A percentile compares a stretch with the other conserved stretches of the same genome.
phyloP scores from a whole-genome alignment of 2,329 filamentous ascomycete species.

The Aspergillus eucalypticola region DNA sequence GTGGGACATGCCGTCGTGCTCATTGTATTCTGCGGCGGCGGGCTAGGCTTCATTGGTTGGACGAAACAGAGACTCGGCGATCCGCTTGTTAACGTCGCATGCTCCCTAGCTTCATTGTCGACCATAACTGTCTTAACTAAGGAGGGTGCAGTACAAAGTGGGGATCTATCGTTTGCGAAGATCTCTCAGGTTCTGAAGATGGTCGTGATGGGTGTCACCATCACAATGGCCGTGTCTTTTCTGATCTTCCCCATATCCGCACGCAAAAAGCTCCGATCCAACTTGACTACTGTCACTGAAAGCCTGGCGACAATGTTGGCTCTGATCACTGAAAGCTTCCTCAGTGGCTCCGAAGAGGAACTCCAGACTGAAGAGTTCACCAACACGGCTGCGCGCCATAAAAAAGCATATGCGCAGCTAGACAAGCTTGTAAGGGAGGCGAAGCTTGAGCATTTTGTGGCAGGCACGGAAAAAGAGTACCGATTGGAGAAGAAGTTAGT shows the following conservation, averaged over 20 bases:
- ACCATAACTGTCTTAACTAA: conserved; percentile 90
- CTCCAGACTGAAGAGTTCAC: conserved; percentile 67
- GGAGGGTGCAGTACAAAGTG: conserved; percentile 81
- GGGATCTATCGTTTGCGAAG: conserved; percentile 78
- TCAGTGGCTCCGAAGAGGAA: conserved; percentile 79
- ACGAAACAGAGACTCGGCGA: conserved; percentile 77
- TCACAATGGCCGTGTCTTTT: conserved; percentile 73
- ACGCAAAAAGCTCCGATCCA: conserved; percentile 68
- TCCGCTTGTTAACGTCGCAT: conserved; percentile 79
- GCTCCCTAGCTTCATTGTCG: conserved; percentile 81
- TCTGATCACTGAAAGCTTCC: conserved; percentile 77
- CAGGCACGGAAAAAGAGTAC: conserved; percentile 78
- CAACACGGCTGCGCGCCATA: conserved; percentile 64
- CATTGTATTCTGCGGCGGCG: conserved; percentile 80
- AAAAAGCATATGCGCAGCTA: conserved; percentile 67
- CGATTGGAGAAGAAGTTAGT: conserved; percentile 76
- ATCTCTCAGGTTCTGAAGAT: conserved; percentile 81
- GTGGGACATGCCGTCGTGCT: conserved; percentile 79
- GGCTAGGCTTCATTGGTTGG: conserved; percentile 85
- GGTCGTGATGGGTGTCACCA: conserved; percentile 73
- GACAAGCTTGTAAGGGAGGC: conserved; percentile 79
- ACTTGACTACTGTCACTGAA: conserved; percentile 71
- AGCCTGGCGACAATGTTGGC: conserved; percentile 79
- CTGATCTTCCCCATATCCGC: conserved; percentile 78
- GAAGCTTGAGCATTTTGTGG: conserved; percentile 82